A percentile compares a stretch with the other conserved stretches of the same genome.
Conservation (phyloP, 1,284 basidiomycete species). For the Dichomitus squalens region DNA sequence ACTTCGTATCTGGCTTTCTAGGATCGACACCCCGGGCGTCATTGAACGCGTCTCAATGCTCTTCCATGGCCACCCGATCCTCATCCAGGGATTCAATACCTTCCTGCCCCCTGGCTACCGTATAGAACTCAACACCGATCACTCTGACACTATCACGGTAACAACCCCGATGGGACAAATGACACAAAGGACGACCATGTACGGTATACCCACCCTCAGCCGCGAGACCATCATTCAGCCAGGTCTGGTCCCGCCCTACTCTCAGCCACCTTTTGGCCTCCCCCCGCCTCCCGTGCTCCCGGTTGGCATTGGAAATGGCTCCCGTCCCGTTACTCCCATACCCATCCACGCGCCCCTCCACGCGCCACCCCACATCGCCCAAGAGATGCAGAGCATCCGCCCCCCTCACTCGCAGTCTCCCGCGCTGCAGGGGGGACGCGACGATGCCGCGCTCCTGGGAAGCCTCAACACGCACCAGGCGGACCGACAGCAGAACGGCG, state of each 20-base stretch:
- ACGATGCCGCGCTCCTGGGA: slow-evolving; percentile 57
- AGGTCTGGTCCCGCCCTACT: slow-evolving; percentile 22
- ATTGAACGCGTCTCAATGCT: slow-evolving; percentile 96
- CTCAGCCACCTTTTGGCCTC: slow-evolving; percentile 29
- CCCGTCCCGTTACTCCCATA: slow-evolving; percentile 32
- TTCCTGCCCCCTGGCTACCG: slow-evolving; percentile 97
- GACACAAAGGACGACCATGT: slow-evolving; percentile 54
- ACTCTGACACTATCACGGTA: slow-evolving; percentile 88
- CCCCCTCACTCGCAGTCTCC: slow-evolving; percentile 26
- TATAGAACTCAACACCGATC: slow-evolving; percentile 86
- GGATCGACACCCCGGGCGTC: slow-evolving; percentile 98
- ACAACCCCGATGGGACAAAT: slow-evolving; percentile 91
- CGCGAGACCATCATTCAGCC: slow-evolving; percentile 24
- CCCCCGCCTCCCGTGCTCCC: slow-evolving; percentile 34
- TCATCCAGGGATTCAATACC: slow-evolving; percentile 99
- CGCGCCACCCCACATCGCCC: slow-evolving; percentile 18
- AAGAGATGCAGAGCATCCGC: slow-evolving; percentile 21
- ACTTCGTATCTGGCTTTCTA: slow-evolving; percentile 35
- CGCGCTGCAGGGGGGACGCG: slow-evolving; percentile 24
- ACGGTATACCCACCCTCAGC: slow-evolving; percentile 33
- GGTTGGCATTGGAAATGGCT: slow-evolving; percentile 32
- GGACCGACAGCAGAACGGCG: slow-evolving; percentile 52
- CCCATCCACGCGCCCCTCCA: slow-evolving; percentile 21
- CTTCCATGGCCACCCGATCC: slow-evolving; percentile 90
- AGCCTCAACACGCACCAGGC: slow-evolving; percentile 41